Percentiles rank a stretch among this genome's conserved stretches.
phyloP scores from a whole-genome alignment of 306 rosid genomes.

The Quercus aquifolioides region DNA sequence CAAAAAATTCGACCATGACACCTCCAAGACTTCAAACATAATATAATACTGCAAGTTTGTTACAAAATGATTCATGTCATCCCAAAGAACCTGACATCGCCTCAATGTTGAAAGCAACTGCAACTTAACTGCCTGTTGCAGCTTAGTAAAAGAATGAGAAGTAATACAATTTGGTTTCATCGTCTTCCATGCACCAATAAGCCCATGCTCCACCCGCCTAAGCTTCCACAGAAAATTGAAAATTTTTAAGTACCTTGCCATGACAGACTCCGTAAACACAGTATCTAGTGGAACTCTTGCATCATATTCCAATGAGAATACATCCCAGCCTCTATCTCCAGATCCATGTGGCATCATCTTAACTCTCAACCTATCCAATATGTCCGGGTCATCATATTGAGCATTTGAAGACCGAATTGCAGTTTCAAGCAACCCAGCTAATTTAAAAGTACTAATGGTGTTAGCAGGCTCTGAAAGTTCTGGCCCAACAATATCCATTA shows the following conservation, averaged over 20 bases:
- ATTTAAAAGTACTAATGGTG: constrained; percentile 87
- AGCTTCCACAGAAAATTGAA: constrained; percentile 97
- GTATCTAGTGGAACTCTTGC: constrained; percentile 90
- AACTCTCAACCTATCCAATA: constrained; percentile 89
- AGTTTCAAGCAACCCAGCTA: constrained; percentile 86
- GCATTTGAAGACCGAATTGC: constrained; percentile 93
- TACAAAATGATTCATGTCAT: constrained; percentile 94
- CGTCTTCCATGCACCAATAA: constrained; percentile 93
- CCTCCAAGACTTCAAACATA: constrained; percentile 97
- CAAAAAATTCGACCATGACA: constrained; percentile 81
- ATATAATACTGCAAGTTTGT: constrained; percentile 92
- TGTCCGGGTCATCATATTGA: constrained; percentile 89
- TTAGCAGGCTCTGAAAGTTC: constrained; percentile 96
- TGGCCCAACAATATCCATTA: constrained; percentile 96
- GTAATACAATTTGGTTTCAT: constrained; percentile 96
- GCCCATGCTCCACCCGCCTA: constrained; percentile 93
- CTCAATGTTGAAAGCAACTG: constrained; percentile 83
- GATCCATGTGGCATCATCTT: constrained; percentile 97
- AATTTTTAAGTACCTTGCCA: constrained; percentile 86
- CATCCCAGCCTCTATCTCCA: constrained; percentile 97
- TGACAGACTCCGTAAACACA: constrained; percentile 88
- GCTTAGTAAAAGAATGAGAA: constrained; percentile 68
- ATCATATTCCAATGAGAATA: constrained; percentile 91
- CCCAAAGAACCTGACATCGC: constrained; percentile 97
- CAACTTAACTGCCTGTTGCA: constrained; percentile 66